Conservation (phyloP, 345 rosid genomes). For the Lagerstroemia speciosa region DNA sequence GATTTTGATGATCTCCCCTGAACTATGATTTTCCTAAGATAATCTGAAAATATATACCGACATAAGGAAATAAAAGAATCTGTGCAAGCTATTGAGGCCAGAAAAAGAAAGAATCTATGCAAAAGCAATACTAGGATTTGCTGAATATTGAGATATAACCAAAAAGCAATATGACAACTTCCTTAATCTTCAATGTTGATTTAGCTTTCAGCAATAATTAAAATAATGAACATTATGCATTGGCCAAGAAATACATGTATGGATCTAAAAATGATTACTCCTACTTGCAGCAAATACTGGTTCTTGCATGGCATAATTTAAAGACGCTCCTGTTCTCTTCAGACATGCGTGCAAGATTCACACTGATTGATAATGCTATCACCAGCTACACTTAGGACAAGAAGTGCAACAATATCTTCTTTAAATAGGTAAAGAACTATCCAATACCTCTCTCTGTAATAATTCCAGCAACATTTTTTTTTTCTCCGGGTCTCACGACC, state of each 20-base stretch:
- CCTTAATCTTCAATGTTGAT: neutral
- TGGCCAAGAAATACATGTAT: neutral
- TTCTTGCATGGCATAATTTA: neutral
- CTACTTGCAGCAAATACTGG: neutral
- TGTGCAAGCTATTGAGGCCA: no score
- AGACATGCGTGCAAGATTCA: neutral
- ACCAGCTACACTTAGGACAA: neutral
- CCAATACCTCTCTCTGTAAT: constrained; percentile 85
- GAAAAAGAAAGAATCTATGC: no score
- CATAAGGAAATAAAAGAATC: neutral
- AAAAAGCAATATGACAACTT: neutral
- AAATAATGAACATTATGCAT: neutral
- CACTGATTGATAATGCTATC: neutral
- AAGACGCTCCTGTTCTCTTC: neutral
- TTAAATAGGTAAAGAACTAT: neutral
- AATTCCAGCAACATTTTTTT: constrained; percentile 82
- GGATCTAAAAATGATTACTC: neutral
- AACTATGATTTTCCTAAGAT: constrained; percentile 87
- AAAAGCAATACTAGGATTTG: neutral
- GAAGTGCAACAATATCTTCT: neutral
- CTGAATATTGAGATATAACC: neutral
- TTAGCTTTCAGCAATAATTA: neutral
- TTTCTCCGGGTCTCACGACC: constrained; percentile 88
- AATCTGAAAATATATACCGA: constrained; percentile 41
- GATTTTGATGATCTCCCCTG: constrained; percentile 99